Evolutionary conservation across 495 filamentous ascomycete genomes (phyloP), one percentile per base, ranked within the genome.

Genomic region (Podospora bellae-mahoneyi): DNA sequence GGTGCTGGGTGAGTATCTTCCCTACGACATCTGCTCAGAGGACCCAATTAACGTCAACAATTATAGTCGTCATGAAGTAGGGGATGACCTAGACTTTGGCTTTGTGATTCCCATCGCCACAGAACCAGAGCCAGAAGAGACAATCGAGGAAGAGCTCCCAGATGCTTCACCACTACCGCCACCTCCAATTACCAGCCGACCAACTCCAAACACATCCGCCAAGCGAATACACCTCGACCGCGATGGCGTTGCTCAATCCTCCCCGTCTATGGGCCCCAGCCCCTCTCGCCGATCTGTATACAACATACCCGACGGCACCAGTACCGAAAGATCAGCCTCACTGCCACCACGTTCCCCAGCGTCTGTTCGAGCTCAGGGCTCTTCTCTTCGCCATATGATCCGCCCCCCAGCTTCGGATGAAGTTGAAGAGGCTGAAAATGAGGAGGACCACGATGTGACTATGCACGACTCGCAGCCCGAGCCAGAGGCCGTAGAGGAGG

Each of bases 351-450:
- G 10, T 5, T 39, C 61, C 1, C 28, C 61, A 6, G 30, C 10
- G 10, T 19, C 61, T 5, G 28, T 23, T 63, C 30, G 61, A 63
- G n/a, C 19, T 10, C 30, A n/a, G 20, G 28, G 28, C 10, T 63
- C 61, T 5, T 44, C 61, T 18, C 61, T 63, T 13, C 30, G 61
- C 16, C 30, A 32, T 16, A 63, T 63, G 61, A 44, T n/a, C 30
- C 61, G 28, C 9, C 61, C 61, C 19, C 61, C 61, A 44, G 28
- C 61, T n/a, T 63, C 61, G 7, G 32, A 61, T 6, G 59, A 61
- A 27, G 23, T 16, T 16, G 59, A 61, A 10, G 59, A 61, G 26
- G 59, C 7, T 2, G 59, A 61, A 32, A 26, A 32, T 5, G 59
- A 61, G 9, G 15, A 48, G 3, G 39, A 48, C 39, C 39, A 48